A percentile compares a stretch with the other conserved stretches of the same genome.
Evolutionary conservation across 257 asterid species (phyloP).

Genomic region (Avicennia marina): DNA sequence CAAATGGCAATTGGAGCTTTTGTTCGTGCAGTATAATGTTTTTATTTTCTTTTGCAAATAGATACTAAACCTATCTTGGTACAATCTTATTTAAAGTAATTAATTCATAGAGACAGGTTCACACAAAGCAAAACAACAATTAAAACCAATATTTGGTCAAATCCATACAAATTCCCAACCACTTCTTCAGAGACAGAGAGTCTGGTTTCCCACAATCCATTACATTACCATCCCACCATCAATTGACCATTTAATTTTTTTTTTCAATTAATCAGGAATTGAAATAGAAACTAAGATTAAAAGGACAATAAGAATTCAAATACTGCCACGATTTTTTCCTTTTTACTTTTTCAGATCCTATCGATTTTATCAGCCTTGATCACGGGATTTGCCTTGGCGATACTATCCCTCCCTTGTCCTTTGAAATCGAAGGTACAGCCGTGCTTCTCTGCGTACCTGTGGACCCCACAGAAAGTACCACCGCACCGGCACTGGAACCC

Average conservation of each 20-base stretch:
- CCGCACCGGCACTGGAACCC: constrained; percentile 50
- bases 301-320: not conserved
- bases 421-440: constrained; percentile 45
- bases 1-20: too few species aligned
- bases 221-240: not conserved
- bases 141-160: too few species aligned
- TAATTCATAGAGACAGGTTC: too few species aligned
- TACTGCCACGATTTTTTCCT: not conserved
- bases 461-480: constrained; percentile 41
- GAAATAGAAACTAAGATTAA: not conserved
- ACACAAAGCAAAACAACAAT: too few species aligned
- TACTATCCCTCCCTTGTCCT: constrained; percentile 22
- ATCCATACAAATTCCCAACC: not conserved
- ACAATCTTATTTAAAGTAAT: too few species aligned
- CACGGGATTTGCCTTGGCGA: constrained; percentile 45
- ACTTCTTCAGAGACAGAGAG: not conserved
- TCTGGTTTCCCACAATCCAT: too few species aligned
- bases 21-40: too few species aligned
- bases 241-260: not conserved
- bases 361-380: constrained; percentile 40
- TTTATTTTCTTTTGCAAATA: too few species aligned
- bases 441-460: constrained; percentile 47
- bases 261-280: not conserved
- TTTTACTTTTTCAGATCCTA: constrained; percentile 10
- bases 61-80: too few species aligned